Evolutionary conservation across 352 stramenopile genomes (phyloP).

Genomic region (Phytophthora rubi): DNA sequence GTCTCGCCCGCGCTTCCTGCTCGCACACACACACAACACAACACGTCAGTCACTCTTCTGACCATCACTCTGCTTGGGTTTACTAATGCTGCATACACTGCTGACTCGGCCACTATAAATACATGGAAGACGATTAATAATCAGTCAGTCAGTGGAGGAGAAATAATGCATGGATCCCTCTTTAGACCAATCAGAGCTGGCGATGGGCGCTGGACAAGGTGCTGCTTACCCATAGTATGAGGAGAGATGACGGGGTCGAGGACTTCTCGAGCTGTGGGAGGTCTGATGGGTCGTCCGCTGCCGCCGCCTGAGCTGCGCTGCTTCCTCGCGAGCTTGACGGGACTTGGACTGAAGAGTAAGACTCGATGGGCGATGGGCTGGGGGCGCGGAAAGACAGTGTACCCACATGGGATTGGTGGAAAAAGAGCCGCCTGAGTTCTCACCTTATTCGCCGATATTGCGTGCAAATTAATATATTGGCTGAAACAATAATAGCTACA

Average conservation of each 20-base stretch:
- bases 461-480: slow-evolving; percentile 1
- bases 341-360: slow-evolving; percentile 32
- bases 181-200: neutral
- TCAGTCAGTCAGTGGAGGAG: too few relatives aligned
- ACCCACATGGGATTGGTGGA: slow-evolving; percentile 32
- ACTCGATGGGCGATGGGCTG: slow-evolving; percentile 9
- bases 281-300: neutral
- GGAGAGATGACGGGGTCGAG: neutral
- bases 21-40: neutral
- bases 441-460: slow-evolving; percentile 18
- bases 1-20: slow-evolving; percentile 48
- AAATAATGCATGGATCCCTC: too few relatives aligned
- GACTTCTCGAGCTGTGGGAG: neutral
- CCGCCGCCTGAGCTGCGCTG: neutral
- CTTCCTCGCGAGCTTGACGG: slow-evolving; percentile 10
- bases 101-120: slow-evolving; percentile 30
- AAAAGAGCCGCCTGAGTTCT: slow-evolving; percentile 29
- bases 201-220: neutral
- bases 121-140: neutral
- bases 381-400: slow-evolving; percentile 31
- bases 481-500: slow-evolving; percentile 17
- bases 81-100: slow-evolving; percentile 22
- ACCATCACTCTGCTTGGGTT: slow-evolving; percentile 16
- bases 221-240: slow-evolving; percentile 29
- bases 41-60: slow-evolving; percentile 9